phyloP scores from a whole-genome alignment of 805 yeast species.

The Candida xiaguanensis region DNA sequence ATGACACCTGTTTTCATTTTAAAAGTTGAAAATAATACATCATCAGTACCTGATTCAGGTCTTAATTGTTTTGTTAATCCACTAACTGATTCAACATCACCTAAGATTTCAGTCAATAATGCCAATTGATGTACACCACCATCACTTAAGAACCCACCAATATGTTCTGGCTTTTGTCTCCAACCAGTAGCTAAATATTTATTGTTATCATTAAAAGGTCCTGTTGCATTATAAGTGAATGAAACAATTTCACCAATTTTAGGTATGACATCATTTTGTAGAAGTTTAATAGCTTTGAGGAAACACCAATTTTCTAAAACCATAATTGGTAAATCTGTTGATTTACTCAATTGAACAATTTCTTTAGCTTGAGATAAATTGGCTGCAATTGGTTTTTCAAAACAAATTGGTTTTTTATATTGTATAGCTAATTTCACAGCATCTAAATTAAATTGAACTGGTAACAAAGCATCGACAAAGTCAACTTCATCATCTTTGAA shows the following conservation, averaged over 20 bases:
- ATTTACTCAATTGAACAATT: slow-evolving; percentile 63
- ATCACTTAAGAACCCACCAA: slow-evolving; percentile 89
- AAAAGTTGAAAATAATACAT: slow-evolving; percentile 69
- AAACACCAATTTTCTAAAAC: slow-evolving; percentile 87
- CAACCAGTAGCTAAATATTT: slow-evolving; percentile 71
- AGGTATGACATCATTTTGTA: slow-evolving; percentile 53
- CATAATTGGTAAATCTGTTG: slow-evolving; percentile 64
- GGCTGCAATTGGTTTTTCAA: slow-evolving; percentile 95
- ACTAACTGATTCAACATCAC: slow-evolving; percentile 64
- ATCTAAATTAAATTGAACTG: slow-evolving; percentile 76
- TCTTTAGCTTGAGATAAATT: slow-evolving; percentile 74
- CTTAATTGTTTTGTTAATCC: slow-evolving; percentile 78
- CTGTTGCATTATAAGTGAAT: slow-evolving; percentile 71
- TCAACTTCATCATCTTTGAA: slow-evolving; percentile 66
- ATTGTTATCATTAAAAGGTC: slow-evolving; percentile 59
- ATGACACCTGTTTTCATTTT: slow-evolving; percentile 58
- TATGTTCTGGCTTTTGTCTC: slow-evolving; percentile 88
- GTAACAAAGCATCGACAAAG: slow-evolving; percentile 79
- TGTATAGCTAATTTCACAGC: slow-evolving; percentile 68
- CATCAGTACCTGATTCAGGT: slow-evolving; percentile 76
- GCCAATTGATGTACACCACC: slow-evolving; percentile 98
- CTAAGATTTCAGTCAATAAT: slow-evolving; percentile 75
- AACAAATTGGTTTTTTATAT: slow-evolving; percentile 70
- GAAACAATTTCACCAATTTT: slow-evolving; percentile 71
- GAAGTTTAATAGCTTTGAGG: slow-evolving; percentile 51